Conservation (phyloP, 164 flowering plant species). For the Vitis riparia region DNA sequence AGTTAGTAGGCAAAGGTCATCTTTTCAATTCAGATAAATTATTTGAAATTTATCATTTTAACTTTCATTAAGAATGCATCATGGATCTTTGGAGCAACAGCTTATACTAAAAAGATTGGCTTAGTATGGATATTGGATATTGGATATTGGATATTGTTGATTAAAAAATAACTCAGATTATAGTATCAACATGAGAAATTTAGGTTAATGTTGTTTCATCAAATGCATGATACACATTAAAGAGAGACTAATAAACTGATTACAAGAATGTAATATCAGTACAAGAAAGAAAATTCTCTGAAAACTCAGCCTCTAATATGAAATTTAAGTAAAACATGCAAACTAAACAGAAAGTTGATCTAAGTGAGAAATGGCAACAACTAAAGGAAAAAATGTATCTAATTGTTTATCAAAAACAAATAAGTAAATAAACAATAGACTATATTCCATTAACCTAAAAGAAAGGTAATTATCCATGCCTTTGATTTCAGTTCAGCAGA, state of each 20-base stretch:
- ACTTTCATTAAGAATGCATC: too few relatives aligned
- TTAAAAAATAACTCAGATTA: neutral
- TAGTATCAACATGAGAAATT: neutral
- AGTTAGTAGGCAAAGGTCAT: too few relatives aligned
- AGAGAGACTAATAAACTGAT: neutral
- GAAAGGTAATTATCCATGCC: conserved; percentile 31
- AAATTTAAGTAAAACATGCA: neutral
- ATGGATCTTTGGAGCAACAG: too few relatives aligned
- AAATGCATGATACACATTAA: neutral
- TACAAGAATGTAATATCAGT: neutral
- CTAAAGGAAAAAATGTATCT: too few relatives aligned
- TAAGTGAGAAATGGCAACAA: neutral
- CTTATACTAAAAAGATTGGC: too few relatives aligned
- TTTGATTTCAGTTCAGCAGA: conserved; percentile 81
- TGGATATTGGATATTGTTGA: neutral
- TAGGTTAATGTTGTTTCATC: neutral
- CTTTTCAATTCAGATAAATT: too few relatives aligned
- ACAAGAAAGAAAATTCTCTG: neutral
- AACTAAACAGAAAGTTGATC: neutral
- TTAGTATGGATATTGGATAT: neutral
- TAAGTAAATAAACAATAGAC: too few relatives aligned
- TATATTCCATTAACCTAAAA: neutral
- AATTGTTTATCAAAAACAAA: too few relatives aligned
- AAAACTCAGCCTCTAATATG: neutral
- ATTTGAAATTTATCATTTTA: too few relatives aligned